Base-by-base conservation (phyloP, 257 asterid genomes). In the Rubia yunnanensis region DNA sequence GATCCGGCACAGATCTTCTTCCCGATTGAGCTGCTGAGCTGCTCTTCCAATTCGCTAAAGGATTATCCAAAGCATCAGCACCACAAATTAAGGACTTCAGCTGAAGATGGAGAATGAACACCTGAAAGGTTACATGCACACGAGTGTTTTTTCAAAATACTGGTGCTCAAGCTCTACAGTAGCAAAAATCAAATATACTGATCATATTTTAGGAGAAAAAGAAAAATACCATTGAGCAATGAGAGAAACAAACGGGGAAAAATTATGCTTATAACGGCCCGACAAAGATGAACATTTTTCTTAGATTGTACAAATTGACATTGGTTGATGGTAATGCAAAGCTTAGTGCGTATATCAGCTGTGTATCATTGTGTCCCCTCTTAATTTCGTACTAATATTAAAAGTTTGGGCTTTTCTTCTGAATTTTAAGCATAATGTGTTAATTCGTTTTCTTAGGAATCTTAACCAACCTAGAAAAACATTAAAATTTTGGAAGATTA, bases 41-140 rank as follows among this genome's bases (percentile, higher is more conserved):
- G 10, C n/a, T 48, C 41, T 49, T 48, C 67, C 61, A 58, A 56
- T 48, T 65, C 65, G 15, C 61, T 32, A 72, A 60, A 30, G 71
- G 67, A 72, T 64, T 72, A 26, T 72, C 71, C 54, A 72, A 23
- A 46, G 65, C 52, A 58, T 26, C 15, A 2, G 65, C 70, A 26
- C 66, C 50, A 65, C 22, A 72, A 53, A 65, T 65, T 56, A 44
- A 72, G 31, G 71, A 34, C 63, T 72, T 72, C 67, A 72, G 66
- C 54, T 65, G 76, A 58, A 56, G 63, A 65, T 58, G 76, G 71
- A 72, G 38, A 36, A 50, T 14, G 32, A 57, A 58, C 54, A 34
- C 67, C 76, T 65, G 31, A 58, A 34, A 64, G 31, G 20, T 41
- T 31, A 65, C 67, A 32, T 22, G 44, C 39, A 10, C 49, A 44